These are phyloP conservation scores for Ceratopteris richardii DNA, from an alignment of 75 land plant species.

Conservation along the genomic window DNA sequence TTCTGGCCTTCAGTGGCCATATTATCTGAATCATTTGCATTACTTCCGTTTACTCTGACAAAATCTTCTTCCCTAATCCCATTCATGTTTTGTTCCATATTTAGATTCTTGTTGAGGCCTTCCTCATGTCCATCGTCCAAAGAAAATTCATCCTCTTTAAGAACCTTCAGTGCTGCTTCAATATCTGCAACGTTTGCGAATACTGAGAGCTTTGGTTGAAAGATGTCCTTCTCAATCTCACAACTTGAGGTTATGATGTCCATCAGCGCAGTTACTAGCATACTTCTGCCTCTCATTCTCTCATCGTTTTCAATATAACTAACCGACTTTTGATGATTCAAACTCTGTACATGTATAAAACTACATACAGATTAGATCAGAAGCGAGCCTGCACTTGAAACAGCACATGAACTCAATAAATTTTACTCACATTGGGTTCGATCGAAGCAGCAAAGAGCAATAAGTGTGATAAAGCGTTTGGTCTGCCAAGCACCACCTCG, in stretches of 20 bases:
- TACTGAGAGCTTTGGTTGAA: conserved; percentile 59
- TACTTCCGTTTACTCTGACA: neutral
- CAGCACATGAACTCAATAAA: too few relatives aligned
- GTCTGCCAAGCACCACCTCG: conserved; percentile 61
- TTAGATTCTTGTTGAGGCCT: conserved; percentile 51
- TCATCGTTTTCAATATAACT: conserved; percentile 35
- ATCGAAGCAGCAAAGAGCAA: conserved; percentile 65
- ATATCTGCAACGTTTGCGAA: conserved; percentile 67
- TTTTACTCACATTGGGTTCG: conserved; percentile 50
- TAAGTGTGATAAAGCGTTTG: conserved; percentile 63
- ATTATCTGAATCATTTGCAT: conserved; percentile 37
- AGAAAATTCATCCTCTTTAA: conserved; percentile 70
- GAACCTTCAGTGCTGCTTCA: conserved; percentile 69
- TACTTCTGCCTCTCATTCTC: conserved; percentile 66
- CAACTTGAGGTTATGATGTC: conserved; percentile 83
- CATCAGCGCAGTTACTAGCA: conserved; percentile 95
- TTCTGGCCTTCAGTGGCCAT: conserved; percentile 9
- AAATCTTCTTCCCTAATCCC: conserved; percentile 36
- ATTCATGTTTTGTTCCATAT: conserved; percentile 67
- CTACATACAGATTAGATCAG: too few relatives aligned
- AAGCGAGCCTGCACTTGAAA: too few relatives aligned
- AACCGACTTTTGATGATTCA: neutral
- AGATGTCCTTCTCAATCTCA: conserved; percentile 36
- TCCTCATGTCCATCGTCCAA: conserved; percentile 45
- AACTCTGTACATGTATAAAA: too few relatives aligned